phyloP scores from a whole-genome alignment of 208 protist species.

The Tritrichomonas foetus region DNA sequence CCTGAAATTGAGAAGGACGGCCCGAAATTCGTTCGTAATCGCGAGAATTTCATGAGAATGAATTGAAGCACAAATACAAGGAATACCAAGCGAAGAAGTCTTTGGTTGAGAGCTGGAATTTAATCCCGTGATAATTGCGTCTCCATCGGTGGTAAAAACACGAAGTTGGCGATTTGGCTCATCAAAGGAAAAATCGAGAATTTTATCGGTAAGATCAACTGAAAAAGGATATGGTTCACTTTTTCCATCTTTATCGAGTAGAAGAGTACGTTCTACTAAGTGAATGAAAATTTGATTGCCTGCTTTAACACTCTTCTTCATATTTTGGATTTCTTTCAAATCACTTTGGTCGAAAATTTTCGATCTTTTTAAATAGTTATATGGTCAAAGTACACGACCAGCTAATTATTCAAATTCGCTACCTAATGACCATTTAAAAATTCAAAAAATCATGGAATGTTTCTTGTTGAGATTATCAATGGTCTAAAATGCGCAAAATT shows the following conservation, averaged over 20 bases:
- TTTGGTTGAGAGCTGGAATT: background rate
- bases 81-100: background rate
- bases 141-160: background rate
- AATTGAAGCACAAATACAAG: background rate
- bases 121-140: background rate
- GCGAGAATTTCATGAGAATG: background rate
- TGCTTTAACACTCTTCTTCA: background rate
- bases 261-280: background rate
- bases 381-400: too few species aligned
- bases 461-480: too few species aligned
- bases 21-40: background rate
- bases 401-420: too few species aligned
- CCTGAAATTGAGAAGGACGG: background rate
- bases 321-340: too few species aligned
- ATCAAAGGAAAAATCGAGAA: slow-evolving; percentile 18
- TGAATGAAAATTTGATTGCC: background rate
- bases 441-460: too few species aligned
- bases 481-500: too few species aligned
- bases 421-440: too few species aligned
- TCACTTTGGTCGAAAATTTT: too few species aligned
- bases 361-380: too few species aligned
- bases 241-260: background rate
- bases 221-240: background rate
- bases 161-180: background rate
- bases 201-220: background rate